phyloP scores from a whole-genome alignment of 2,329 filamentous ascomycete genomes.

The Ophiostoma australiae region DNA sequence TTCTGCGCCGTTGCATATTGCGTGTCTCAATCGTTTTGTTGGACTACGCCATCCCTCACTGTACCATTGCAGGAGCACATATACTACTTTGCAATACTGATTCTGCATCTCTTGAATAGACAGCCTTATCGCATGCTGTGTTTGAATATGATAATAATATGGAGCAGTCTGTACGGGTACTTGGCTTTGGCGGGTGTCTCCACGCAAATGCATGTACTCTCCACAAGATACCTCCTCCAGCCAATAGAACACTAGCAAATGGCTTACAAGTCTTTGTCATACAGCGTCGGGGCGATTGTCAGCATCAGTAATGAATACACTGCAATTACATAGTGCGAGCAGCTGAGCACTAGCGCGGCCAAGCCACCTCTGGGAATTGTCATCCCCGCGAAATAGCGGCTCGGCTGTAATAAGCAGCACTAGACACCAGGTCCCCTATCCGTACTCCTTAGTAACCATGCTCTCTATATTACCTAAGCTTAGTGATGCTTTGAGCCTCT shows the following conservation, averaged over 20 bases:
- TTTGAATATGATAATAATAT: no score
- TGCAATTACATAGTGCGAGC: neutral
- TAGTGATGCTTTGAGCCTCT: constrained; percentile 17
- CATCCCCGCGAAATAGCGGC: neutral
- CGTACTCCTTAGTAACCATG: neutral
- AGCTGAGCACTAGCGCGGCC: neutral
- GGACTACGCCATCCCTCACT: neutral
- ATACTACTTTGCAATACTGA: neutral
- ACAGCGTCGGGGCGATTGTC: constrained; percentile 14
- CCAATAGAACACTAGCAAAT: neutral
- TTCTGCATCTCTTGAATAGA: neutral
- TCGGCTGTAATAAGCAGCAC: neutral
- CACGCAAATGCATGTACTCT: neutral
- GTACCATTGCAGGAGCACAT: neutral
- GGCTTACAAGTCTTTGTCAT: constrained; percentile 9
- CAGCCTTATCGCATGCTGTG: no score
- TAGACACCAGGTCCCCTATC: neutral
- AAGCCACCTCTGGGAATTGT: neutral
- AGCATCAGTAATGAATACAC: constrained; percentile 22
- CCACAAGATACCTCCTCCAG: neutral
- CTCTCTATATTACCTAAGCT: constrained; percentile 15
- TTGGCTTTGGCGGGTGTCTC: neutral
- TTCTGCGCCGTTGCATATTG: neutral
- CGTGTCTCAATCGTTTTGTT: neutral
- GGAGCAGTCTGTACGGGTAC: neutral